Evolutionary conservation across 192 early-diverging fungal species (phyloP).

Genomic region (Gigaspora rosea): DNA sequence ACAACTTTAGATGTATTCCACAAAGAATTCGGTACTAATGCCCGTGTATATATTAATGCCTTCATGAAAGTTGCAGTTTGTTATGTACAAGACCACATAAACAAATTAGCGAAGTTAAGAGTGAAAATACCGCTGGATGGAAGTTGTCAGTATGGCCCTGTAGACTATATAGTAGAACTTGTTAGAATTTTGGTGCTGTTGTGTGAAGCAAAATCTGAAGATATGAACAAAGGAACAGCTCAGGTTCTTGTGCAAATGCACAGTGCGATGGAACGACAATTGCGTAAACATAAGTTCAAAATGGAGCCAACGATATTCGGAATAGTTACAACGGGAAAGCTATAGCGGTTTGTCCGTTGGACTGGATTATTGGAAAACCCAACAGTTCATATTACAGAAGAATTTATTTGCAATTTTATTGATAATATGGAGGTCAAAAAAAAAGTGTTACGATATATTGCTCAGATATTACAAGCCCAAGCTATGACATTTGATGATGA

Average conservation of each 20-base stretch:
- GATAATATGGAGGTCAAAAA: too few relatives aligned
- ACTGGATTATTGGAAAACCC: too few relatives aligned
- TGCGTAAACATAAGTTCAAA: too few relatives aligned
- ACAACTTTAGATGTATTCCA: background rate
- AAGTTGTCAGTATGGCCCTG: slow-evolving; percentile 27
- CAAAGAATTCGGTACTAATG: slow-evolving; percentile 16
- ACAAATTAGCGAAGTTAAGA: background rate
- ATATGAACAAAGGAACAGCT: slow-evolving; percentile 28
- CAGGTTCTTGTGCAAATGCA: slow-evolving; percentile 36
- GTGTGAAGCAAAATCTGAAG: slow-evolving; percentile 27
- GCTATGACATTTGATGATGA: too few relatives aligned
- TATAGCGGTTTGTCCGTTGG: too few relatives aligned
- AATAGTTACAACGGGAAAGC: too few relatives aligned
- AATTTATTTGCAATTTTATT: too few relatives aligned
- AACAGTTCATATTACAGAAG: too few relatives aligned
- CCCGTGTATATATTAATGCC: slow-evolving; percentile 25
- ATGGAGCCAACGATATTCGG: too few relatives aligned
- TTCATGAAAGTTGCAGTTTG: slow-evolving; percentile 19
- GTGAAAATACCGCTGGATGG: slow-evolving; percentile 23
- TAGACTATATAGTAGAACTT: slow-evolving; percentile 28
- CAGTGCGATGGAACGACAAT: too few relatives aligned
- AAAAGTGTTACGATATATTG: too few relatives aligned
- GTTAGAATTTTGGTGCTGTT: slow-evolving; percentile 21
- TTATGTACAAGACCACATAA: slow-evolving; percentile 18
- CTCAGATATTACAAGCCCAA: too few relatives aligned